Evolutionary conservation across 1,284 basidiomycete genomes (phyloP).

Genomic region (Cutaneotrichosporon spelunceum): DNA sequence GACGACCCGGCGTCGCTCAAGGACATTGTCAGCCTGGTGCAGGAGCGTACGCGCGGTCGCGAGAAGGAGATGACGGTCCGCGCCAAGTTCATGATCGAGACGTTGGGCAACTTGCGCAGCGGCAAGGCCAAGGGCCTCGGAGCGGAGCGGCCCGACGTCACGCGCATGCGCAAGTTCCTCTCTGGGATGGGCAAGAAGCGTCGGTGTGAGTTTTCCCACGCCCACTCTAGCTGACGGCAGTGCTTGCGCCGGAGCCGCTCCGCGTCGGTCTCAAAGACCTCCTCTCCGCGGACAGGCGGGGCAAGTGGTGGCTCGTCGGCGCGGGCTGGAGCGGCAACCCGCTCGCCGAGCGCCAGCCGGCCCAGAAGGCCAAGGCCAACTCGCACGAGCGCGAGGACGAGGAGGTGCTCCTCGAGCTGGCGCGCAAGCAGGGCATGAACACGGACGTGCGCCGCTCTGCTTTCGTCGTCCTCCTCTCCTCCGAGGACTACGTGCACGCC

Average conservation of each 20-base stretch:
- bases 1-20: constrained; percentile 57
- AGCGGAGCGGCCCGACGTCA: constrained; percentile 53
- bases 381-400: constrained; percentile 47
- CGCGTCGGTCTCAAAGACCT: constrained; percentile 82
- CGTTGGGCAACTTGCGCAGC: constrained; percentile 81
- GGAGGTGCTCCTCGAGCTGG: constrained; percentile 68
- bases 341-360: constrained; percentile 59
- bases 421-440: constrained; percentile 95
- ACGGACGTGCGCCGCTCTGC: constrained; percentile 88
- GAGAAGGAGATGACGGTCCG: constrained; percentile 60
- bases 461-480: constrained; percentile 90
- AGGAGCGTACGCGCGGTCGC: constrained; percentile 63
- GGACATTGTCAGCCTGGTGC: constrained; percentile 61
- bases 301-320: constrained; percentile 99
- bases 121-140: constrained; percentile 78
- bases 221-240: constrained; percentile 51
- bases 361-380: constrained; percentile 5
- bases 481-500: constrained; percentile 94
- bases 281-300: constrained; percentile 74
- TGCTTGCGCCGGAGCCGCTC: constrained; percentile 75
- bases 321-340: constrained; percentile 94
- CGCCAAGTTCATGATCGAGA: constrained; percentile 89
- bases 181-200: constrained; percentile 69
- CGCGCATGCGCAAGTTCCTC: constrained; percentile 80
- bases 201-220: constrained; percentile 58